Evolutionary conservation across 192 early-diverging fungal genomes (phyloP).

Genomic region (Powellomyces hirtus): DNA sequence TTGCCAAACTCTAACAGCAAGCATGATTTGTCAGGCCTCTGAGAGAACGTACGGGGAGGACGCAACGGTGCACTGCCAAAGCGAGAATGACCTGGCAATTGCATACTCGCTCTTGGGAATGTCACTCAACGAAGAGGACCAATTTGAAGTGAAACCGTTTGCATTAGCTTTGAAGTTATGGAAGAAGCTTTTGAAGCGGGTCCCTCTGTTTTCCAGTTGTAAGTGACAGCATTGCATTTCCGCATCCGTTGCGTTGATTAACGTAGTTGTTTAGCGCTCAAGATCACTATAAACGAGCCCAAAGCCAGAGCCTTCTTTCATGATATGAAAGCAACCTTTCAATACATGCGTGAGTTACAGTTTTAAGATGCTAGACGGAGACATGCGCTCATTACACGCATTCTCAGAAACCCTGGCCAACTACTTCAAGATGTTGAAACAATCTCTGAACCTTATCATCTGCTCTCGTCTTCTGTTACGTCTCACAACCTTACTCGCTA

Average conservation of each 20-base stretch:
- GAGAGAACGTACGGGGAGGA: conserved; percentile 38
- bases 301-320: conserved; percentile 36
- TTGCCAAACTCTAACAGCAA: too few relatives aligned
- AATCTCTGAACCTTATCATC: conserved; percentile 53
- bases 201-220: conserved; percentile 34
- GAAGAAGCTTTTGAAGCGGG: conserved; percentile 50
- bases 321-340: conserved; percentile 50
- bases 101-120: conserved; percentile 62
- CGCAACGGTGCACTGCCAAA: not conserved
- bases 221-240: not conserved
- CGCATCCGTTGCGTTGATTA: not conserved
- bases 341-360: conserved; percentile 42
- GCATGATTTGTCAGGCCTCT: too few relatives aligned
- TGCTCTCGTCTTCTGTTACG: conserved; percentile 54
- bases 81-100: conserved; percentile 53
- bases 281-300: conserved; percentile 22
- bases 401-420: conserved; percentile 37
- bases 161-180: conserved; percentile 57
- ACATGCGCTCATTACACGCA: not conserved
- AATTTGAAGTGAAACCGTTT: conserved; percentile 40
- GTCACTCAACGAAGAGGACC: conserved; percentile 36
- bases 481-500: conserved; percentile 52
- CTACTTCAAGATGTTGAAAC: conserved; percentile 56
- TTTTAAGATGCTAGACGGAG: too few relatives aligned
- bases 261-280: not conserved